phyloP scores from a whole-genome alignment of 257 asterid species.

The Misopates orontium region DNA sequence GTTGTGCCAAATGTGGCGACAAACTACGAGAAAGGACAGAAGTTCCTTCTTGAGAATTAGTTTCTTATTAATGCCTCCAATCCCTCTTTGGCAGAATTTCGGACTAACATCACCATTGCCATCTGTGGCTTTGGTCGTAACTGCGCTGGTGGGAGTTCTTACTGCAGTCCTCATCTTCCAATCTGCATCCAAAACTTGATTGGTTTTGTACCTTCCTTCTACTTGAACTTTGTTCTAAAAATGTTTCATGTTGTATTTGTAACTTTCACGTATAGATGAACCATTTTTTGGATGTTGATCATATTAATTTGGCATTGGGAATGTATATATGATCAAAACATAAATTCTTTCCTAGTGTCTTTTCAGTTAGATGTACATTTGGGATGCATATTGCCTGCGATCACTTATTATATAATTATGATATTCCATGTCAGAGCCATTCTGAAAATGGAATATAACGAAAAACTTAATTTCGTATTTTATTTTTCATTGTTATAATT shows the following conservation, averaged over 20 bases:
- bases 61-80: not conserved
- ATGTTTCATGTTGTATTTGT: conserved; percentile 2
- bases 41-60: too few species aligned
- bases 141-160: conserved; percentile 75
- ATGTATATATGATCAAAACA: conserved; percentile 24
- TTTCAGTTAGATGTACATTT: not conserved
- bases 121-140: conserved; percentile 57
- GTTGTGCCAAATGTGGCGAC: too few species aligned
- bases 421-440: too few species aligned
- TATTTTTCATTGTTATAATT: too few species aligned
- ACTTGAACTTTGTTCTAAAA: not conserved
- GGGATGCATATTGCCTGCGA: not conserved
- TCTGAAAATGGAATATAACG: too few species aligned
- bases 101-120: conserved; percentile 48
- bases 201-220: not conserved
- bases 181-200: conserved; percentile 70
- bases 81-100: conserved; percentile 38
- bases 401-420: not conserved
- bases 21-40: too few species aligned
- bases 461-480: too few species aligned
- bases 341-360: not conserved
- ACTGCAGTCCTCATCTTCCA: conserved; percentile 88
- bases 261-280: conserved; percentile 16
- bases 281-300: conserved; percentile 19
- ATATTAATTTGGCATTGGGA: not conserved